Percentiles rank a stretch among this genome's conserved stretches.
Evolutionary conservation across 805 yeast genomes (phyloP).

Genomic region (Limtongozyma cylindracea): DNA sequence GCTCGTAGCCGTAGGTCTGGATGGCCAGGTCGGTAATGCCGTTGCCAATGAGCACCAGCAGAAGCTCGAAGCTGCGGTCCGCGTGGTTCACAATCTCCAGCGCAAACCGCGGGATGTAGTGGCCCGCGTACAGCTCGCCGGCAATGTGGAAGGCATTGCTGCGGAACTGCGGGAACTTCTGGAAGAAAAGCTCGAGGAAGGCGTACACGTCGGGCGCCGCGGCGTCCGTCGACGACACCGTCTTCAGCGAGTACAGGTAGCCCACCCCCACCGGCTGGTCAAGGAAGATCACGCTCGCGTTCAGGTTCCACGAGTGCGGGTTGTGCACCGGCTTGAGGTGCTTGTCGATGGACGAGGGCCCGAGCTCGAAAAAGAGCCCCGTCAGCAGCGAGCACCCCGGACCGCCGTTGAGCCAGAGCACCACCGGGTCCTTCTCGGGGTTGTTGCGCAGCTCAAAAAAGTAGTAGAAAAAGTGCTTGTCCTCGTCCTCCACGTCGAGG

Average conservation of each 20-base stretch:
- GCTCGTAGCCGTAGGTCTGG: not conserved
- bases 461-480: conserved; percentile 9
- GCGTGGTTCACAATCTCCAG: conserved; percentile 5
- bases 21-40: conserved; percentile 1
- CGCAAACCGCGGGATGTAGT: conserved; percentile 6
- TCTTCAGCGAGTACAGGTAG: conserved; percentile 4
- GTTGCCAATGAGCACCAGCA: conserved; percentile 2
- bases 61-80: conserved; percentile 1
- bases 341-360: conserved; percentile 6
- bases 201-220: conserved; percentile 12
- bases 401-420: conserved; percentile 10
- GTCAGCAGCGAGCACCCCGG: conserved; percentile 9
- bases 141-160: conserved; percentile 10
- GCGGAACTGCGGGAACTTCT: conserved; percentile 9
- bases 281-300: conserved; percentile 7
- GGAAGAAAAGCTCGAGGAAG: conserved; percentile 11
- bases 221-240: conserved; percentile 5
- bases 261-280: conserved; percentile 13
- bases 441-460: conserved; percentile 9
- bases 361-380: conserved; percentile 9
- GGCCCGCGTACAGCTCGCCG: conserved; percentile 8
- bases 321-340: conserved; percentile 6
- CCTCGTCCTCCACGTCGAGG: conserved; percentile 9
- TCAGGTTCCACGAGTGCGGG: conserved; percentile 8
- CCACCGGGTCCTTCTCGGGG: conserved; percentile 9